Evolutionary conservation across 176 grass and related monocot species (phyloP).

Genomic region (Tillandsia fasciculata): DNA sequence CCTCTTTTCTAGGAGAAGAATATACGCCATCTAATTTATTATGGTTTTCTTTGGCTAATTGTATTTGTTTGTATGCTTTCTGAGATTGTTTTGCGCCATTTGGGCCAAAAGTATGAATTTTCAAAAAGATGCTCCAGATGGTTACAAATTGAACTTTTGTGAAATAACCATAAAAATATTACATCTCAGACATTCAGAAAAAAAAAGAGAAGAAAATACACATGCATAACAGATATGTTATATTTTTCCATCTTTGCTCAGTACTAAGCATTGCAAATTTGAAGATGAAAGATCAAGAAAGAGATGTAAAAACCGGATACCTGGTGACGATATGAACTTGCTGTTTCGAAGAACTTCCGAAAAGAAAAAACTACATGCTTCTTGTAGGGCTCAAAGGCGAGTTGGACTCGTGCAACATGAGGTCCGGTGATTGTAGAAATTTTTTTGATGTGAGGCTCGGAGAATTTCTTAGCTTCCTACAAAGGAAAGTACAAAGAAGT

Average conservation of each 20-base stretch:
- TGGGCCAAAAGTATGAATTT: neutral
- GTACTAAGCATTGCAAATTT: neutral
- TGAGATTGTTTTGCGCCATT: neutral
- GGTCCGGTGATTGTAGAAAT: constrained; percentile 10
- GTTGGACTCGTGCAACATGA: constrained; percentile 6
- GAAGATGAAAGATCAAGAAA: neutral
- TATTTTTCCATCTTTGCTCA: neutral
- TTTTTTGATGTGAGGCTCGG: constrained; percentile 17
- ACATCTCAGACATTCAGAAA: too few relatives aligned
- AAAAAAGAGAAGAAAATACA: too few relatives aligned
- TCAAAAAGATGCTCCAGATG: too few relatives aligned
- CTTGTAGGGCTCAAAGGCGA: constrained; percentile 16
- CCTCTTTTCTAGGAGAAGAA: constrained; percentile 1
- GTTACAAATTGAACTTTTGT: too few relatives aligned
- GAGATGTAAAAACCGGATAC: neutral
- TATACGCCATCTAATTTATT: too few relatives aligned
- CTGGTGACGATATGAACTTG: constrained; percentile 15
- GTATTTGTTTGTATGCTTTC: neutral
- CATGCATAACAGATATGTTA: too few relatives aligned
- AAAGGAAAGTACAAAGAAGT: neutral
- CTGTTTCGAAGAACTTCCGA: constrained; percentile 8
- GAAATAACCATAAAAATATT: too few relatives aligned
- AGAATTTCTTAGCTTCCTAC: constrained; percentile 13
- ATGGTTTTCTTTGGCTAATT: too few relatives aligned
- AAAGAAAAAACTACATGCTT: neutral